Evolutionary conservation across 306 rosid species (phyloP).

Genomic region (Rosa lucieae): DNA sequence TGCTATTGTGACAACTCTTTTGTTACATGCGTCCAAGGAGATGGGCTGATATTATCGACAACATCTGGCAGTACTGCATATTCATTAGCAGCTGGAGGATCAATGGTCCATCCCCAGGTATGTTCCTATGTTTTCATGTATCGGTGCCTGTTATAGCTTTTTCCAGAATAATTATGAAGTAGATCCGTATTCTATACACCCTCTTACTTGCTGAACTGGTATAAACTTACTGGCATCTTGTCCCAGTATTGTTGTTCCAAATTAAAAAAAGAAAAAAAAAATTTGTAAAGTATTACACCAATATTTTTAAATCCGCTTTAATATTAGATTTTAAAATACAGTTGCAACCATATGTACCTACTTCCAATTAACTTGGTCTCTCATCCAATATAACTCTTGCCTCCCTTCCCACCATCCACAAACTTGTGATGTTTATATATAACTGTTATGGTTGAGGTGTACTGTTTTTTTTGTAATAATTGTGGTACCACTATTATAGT

Average conservation of each 20-base stretch:
- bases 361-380: neutral
- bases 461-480: neutral
- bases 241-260: neutral
- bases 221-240: neutral
- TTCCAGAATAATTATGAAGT: neutral
- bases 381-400: neutral
- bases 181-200: neutral
- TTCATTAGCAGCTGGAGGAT: slow-evolving; percentile 99
- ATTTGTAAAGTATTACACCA: neutral
- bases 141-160: neutral
- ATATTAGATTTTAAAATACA: no score
- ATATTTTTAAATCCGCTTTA: neutral
- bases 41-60: slow-evolving; percentile 87
- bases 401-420: neutral
- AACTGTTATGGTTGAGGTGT: neutral
- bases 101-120: slow-evolving; percentile 99
- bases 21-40: slow-evolving; percentile 96
- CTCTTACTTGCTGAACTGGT: neutral
- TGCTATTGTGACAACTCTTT: slow-evolving; percentile 90
- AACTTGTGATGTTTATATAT: neutral
- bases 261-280: neutral
- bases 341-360: neutral
- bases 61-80: slow-evolving; percentile 98
- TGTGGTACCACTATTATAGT: neutral
- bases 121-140: slow-evolving; percentile 7